phyloP scores from a whole-genome alignment of 768 basidiomycete species.

The Hypholoma sublateritium region DNA sequence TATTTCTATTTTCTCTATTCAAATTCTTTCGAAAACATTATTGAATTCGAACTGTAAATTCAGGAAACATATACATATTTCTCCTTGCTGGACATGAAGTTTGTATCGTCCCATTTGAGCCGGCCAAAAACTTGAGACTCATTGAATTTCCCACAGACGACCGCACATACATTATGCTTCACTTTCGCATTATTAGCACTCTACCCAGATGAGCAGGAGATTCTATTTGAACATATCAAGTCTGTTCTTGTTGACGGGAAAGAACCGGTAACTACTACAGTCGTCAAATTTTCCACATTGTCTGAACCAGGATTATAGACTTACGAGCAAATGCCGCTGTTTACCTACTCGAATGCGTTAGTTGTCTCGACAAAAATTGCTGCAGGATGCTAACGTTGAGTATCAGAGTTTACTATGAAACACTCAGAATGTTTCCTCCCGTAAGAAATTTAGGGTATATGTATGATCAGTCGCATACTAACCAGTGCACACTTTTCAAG shows the following conservation, averaged over 20 bases:
- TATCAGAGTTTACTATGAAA: conserved; percentile 49
- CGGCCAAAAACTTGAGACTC: conserved; percentile 10
- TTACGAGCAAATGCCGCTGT: conserved; percentile 39
- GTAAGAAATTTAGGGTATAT: conserved; percentile 25
- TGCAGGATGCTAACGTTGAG: neutral
- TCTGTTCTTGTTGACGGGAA: conserved; percentile 29
- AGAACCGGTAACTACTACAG: conserved; percentile 22
- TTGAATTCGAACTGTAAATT: neutral
- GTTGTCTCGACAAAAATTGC: neutral
- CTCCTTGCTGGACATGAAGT: conserved; percentile 66
- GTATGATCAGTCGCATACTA: neutral
- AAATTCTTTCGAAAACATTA: neutral
- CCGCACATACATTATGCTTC: conserved; percentile 40
- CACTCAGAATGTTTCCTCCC: conserved; percentile 46
- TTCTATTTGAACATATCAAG: conserved; percentile 37
- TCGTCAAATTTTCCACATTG: neutral
- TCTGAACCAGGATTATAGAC: conserved; percentile 22
- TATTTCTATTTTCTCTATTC: conserved; percentile 7
- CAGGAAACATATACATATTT: conserved; percentile 49
- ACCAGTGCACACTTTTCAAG: conserved; percentile 19
- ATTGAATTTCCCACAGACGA: conserved; percentile 26
- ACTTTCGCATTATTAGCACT: conserved; percentile 42
- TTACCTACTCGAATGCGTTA: conserved; percentile 41
- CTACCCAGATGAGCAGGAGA: conserved; percentile 45
- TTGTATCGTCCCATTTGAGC: neutral